These are phyloP conservation scores for Pythium dissimile DNA, from an alignment of 352 stramenopile genomes.

Conservation along the genomic window DNA sequence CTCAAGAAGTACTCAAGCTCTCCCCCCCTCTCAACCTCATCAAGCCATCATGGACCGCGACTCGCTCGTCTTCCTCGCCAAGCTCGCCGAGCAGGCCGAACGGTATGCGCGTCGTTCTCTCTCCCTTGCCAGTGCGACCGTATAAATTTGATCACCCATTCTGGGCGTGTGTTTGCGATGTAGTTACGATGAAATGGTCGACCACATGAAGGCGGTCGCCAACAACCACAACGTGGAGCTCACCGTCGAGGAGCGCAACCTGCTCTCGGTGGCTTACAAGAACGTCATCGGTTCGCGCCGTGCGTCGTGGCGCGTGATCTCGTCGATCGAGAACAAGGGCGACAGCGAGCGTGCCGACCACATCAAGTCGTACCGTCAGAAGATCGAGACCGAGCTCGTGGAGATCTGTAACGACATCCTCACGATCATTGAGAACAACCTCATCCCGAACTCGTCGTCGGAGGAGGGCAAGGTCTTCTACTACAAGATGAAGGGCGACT, in stretches of 20 bases:
- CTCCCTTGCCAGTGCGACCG: neutral
- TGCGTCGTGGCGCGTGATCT: slow-evolving; percentile 98
- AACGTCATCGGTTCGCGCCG: slow-evolving; percentile 98
- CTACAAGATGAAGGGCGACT: slow-evolving; percentile 99
- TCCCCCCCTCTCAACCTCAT: slow-evolving; percentile 3
- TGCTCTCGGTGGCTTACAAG: slow-evolving; percentile 94
- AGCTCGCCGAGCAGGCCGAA: slow-evolving; percentile 78
- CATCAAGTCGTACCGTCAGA: slow-evolving; percentile 95
- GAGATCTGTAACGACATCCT: slow-evolving; percentile 98
- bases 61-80: slow-evolving; percentile 79
- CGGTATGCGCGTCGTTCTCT: slow-evolving; percentile 29
- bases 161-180: neutral
- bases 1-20: slow-evolving; percentile 27
- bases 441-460: slow-evolving; percentile 97
- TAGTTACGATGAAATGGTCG: slow-evolving; percentile 92
- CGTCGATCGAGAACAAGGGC: slow-evolving; percentile 98
- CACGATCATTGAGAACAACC: slow-evolving; percentile 96
- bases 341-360: slow-evolving; percentile 87
- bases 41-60: slow-evolving; percentile 63
- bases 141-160: too few relatives aligned
- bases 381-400: slow-evolving; percentile 95
- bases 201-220: slow-evolving; percentile 99
- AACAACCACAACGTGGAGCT: slow-evolving; percentile 95
- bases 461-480: slow-evolving; percentile 99
- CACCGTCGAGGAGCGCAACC: slow-evolving; percentile 98